Evolutionary conservation across 441 rosid genomes (phyloP), one percentile per base, ranked within the genome.

Genomic region (Erodium texanum): DNA sequence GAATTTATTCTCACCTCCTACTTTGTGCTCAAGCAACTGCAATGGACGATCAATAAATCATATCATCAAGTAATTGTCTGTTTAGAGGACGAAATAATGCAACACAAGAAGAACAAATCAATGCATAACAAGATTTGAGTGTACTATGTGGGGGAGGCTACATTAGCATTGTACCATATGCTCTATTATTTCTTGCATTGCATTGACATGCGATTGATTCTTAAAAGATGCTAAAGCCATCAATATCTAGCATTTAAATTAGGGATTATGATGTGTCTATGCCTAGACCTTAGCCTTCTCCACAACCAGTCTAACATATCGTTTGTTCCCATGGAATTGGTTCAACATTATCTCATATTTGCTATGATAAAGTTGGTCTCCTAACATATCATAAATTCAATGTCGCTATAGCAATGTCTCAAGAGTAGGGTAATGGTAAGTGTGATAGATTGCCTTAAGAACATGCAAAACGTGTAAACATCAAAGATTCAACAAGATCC

Each of bases 171-270:
- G 14, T 24, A 56, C 62, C 62, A 19, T 56, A 56, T 20, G 12
- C 24, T 56, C 36, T 32, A 22, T 19, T 56, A 43, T 56, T 19
- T 20, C 11, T 56, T 9, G 24, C 24, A 56, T 56, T 56, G 23
- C 24, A 56, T 56, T 19, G 62, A 56, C 62, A 2, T 0, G 5
- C 2, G 62, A 56, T 56, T 19, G 24, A 56, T 56, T 56, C 62
- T 56, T 56, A 22, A 56, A 19, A 56, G 62, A 56, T 56, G 62
- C 62, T 56, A 56, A 9, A 56, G 24, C 23, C 14, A 56, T 56
- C 62, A 56, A 20, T 19, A 56, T 56, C 62, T 8, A 56, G 24
- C 24, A 56, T 56, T 56, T 56, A 56, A 56, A 18, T 22, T 19
- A 12, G 24, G 62, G 50, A 11, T 7, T 43, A 2, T 43, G 14